These are phyloP conservation scores for Mrakia hoshinonis DNA, from an alignment of 768 basidiomycete genomes.

Conservation along the genomic window DNA sequence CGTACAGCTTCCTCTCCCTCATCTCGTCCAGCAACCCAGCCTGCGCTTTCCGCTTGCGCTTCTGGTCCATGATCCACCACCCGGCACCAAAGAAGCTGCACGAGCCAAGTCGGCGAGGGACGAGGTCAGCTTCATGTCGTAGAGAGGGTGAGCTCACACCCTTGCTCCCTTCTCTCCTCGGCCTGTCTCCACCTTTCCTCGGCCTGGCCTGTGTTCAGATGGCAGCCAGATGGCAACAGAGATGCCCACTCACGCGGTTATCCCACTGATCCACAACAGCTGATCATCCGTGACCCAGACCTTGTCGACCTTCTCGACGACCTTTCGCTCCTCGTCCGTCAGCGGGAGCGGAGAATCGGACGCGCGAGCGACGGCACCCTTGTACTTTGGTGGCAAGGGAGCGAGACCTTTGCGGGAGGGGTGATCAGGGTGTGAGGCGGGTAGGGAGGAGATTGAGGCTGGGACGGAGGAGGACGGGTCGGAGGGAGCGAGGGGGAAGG, in stretches of 20 bases:
- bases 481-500: not conserved
- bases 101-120: not conserved
- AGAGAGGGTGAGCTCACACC: not conserved
- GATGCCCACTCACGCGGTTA: not conserved
- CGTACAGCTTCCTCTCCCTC: not conserved
- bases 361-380: not conserved
- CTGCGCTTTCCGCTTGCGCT: not conserved
- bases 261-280: not conserved
- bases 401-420: not conserved
- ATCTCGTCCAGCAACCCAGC: not conserved
- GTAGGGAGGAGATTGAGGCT: not conserved
- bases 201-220: too few relatives aligned
- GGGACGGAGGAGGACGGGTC: not conserved
- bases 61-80: not conserved
- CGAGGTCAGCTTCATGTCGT: too few relatives aligned
- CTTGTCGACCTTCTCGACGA: slow-evolving; percentile 1
- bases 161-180: too few relatives aligned
- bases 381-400: not conserved
- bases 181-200: too few relatives aligned
- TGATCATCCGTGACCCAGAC: not conserved
- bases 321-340: not conserved
- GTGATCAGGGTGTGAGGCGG: not conserved
- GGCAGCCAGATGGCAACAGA: not conserved
- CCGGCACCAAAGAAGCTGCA: not conserved
- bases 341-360: not conserved